phyloP scores from a whole-genome alignment of 768 basidiomycete genomes.

The Mycena amicta region DNA sequence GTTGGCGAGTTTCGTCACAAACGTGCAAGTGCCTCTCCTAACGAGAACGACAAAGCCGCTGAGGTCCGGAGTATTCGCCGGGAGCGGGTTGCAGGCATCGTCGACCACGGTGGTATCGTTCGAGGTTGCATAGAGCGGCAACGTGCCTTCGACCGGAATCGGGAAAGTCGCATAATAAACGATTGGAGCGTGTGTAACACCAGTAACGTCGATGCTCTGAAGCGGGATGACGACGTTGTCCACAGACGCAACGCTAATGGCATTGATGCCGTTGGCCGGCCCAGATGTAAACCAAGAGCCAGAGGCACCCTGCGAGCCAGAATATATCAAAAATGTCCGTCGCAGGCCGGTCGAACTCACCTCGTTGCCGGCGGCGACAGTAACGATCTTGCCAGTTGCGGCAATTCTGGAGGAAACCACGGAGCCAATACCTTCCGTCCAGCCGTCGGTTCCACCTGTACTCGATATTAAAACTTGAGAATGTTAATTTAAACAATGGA shows the following conservation, averaged over 20 bases:
- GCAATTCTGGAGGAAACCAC: slow-evolving; percentile 65
- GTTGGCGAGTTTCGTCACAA: slow-evolving; percentile 58
- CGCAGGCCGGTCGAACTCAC: too few relatives aligned
- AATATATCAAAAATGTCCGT: too few relatives aligned
- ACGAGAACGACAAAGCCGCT: slow-evolving; percentile 56
- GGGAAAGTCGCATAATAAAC: slow-evolving; percentile 57
- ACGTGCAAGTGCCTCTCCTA: slow-evolving; percentile 60
- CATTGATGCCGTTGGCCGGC: slow-evolving; percentile 55
- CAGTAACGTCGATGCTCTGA: slow-evolving; percentile 55
- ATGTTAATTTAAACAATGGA: too few relatives aligned
- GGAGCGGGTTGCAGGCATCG: slow-evolving; percentile 63
- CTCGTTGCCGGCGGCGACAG: slow-evolving; percentile 62
- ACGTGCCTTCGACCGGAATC: slow-evolving; percentile 44
- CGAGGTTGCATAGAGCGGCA: slow-evolving; percentile 62
- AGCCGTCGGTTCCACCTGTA: slow-evolving; percentile 47
- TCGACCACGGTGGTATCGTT: slow-evolving; percentile 52
- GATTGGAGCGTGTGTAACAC: slow-evolving; percentile 50
- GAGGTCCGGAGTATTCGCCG: slow-evolving; percentile 56
- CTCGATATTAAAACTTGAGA: too few relatives aligned
- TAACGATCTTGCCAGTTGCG: slow-evolving; percentile 58
- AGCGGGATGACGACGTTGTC: slow-evolving; percentile 62
- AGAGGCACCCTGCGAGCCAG: slow-evolving; percentile 52
- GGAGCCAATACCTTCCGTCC: slow-evolving; percentile 57
- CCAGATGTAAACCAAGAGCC: slow-evolving; percentile 65
- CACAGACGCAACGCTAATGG: slow-evolving; percentile 58